Conservation (phyloP, 352 stramenopile species). For the Saprolegnia diclina region DNA sequence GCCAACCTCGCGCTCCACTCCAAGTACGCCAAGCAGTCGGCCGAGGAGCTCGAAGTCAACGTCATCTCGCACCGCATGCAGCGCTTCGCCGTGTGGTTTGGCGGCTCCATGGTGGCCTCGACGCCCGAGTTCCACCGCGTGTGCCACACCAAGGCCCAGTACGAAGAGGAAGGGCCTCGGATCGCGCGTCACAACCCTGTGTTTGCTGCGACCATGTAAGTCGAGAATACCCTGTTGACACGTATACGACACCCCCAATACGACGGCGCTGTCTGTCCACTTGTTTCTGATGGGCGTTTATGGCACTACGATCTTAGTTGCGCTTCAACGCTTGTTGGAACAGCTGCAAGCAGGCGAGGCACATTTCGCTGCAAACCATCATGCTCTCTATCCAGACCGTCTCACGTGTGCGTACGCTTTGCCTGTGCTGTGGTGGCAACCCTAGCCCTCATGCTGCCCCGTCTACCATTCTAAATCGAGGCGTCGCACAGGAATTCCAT, state of each 20-base stretch:
- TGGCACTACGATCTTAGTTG: not conserved
- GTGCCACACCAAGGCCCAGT: conserved; percentile 95
- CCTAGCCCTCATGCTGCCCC: too few relatives aligned
- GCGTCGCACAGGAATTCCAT: too few relatives aligned
- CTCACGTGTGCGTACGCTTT: too few relatives aligned
- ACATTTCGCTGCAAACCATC: too few relatives aligned
- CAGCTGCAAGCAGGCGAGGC: not conserved
- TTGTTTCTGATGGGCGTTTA: not conserved
- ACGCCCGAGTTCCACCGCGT: conserved; percentile 92
- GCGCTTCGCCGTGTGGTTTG: conserved; percentile 94
- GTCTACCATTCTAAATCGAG: too few relatives aligned
- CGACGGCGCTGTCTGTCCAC: not conserved
- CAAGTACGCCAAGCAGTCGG: conserved; percentile 53
- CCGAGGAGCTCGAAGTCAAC: conserved; percentile 87
- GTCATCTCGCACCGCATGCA: conserved; percentile 93
- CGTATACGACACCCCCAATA: not conserved
- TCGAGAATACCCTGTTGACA: conserved; percentile 5
- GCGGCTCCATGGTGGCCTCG: conserved; percentile 91
- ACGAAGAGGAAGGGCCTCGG: conserved; percentile 93
- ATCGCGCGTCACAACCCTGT: conserved; percentile 94
- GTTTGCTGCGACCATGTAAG: conserved; percentile 91
- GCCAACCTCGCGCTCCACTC: conserved; percentile 78
- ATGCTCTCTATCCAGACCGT: too few relatives aligned
- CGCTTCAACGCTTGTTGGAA: not conserved
- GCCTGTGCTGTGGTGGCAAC: too few relatives aligned